Evolutionary conservation across 139 green algal species (phyloP), one percentile per base, ranked within the genome.

Genomic region (Tetratostichococcus sp.): DNA sequence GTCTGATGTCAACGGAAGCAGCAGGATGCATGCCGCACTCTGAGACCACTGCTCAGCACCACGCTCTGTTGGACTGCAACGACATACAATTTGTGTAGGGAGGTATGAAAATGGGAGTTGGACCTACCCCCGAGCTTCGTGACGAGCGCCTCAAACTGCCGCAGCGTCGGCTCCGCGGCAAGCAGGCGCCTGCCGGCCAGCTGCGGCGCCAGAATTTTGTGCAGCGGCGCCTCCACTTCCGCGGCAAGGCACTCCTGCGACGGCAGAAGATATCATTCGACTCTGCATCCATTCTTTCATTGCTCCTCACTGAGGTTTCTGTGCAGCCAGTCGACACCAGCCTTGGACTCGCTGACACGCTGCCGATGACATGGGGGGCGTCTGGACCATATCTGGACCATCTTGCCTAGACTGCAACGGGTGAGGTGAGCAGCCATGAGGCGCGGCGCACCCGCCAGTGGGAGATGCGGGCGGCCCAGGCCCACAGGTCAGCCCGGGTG

Each of bases 141-240:
- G 75, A 89, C 5, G 16, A 90, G 79, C 35, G 34, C 70, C 58
- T 87, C 73, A 71, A 90, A 89, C 67, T 89, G 83, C 25, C 31
- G 4, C 14, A 84, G 73, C 14, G 83, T 82, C 28, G 58, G 33
- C 67, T 59, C 65, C 17, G 71, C 73, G 26, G 81, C 79, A 14
- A 88, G 50, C 25, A 87, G 69, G 25, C 62, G 57, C 39, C 70
- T 43, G 22, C 22, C 70, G 3, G 71, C 66, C 21, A 88, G 4
- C 33, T 65, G 57, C 8, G 76, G 65, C 11, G 35, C 50, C 30
- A 88, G 58, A 65, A 73, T 30, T 14, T 21, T 8, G 68, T 85
- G 73, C 65, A 89, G 72, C 4, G 80, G 85, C 26, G 70, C 28
- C 30, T 43, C 43, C 22, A 35, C 14, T 73, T 89, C 82, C 0